Base-by-base conservation (phyloP, 2,329 filamentous ascomycete genomes). In the Arthrinium puccinioides region DNA sequence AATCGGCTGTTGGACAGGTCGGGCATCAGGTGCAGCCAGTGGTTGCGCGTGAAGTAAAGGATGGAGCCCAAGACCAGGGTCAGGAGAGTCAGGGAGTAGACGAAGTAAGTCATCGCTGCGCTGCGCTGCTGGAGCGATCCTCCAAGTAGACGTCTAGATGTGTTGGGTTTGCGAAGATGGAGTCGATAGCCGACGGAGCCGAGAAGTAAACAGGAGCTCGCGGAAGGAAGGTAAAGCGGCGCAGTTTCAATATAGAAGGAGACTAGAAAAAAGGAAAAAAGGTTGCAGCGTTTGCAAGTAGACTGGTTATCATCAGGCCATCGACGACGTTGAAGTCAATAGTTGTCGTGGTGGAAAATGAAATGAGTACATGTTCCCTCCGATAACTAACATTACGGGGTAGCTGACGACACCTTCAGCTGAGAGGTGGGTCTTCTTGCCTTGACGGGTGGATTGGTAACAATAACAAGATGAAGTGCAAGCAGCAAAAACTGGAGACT, bases 101-200 rank as follows among this genome's bases (percentile, higher is more conserved):
- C 76, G 46, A 94, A 59, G 67, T 89, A 92, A 45, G 67, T 72
- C 87, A 94, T 94, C 25, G 34, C n/a, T n/a, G n/a, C n/a, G n/a
- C n/a, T n/a, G n/a, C n/a, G n/a, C n/a, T n/a, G n/a, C n/a, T n/a
- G n/a, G n/a, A n/a, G n/a, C n/a, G n/a, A n/a, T n/a, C n/a, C n/a
- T n/a, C n/a, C n/a, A n/a, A n/a, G n/a, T n/a, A n/a, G n/a, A n/a
- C n/a, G n/a, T n/a, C n/a, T n/a, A n/a, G 10, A 14, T 5, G 25
- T 8, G 25, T 11, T 14, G 25, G 25, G 18, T 18, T 18, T 13
- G n/a, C 21, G 14, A 18, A 14, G 19, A 24, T 36, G 24, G 33
- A 28, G 15, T 5, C 4, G 25, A 11, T 28, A 18, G 16, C 33
- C 33, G 24, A 36, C 20, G 24, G 33, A 27, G 8, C 33, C 33